These are phyloP conservation scores for Cladochytrium replicatum DNA, from an alignment of 192 early-diverging fungal genomes.

Conservation along the genomic window DNA sequence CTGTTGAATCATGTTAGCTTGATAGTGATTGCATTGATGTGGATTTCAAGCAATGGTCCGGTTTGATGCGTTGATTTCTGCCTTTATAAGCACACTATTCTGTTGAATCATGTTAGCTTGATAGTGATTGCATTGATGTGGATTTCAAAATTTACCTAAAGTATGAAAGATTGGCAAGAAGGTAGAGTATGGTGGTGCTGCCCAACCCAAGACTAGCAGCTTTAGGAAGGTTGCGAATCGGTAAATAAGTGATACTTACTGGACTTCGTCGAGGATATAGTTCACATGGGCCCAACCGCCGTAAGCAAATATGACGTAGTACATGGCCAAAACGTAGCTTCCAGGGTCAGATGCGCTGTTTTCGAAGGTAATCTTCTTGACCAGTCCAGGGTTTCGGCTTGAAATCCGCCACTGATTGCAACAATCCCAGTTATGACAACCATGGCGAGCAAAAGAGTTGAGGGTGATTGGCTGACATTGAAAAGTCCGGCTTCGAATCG, in stretches of 20 bases:
- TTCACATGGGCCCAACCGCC: slow-evolving; percentile 66
- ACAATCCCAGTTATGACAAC: slow-evolving; percentile 7
- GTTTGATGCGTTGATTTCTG: slow-evolving; percentile 54
- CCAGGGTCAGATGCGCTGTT: slow-evolving; percentile 43
- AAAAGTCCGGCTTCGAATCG: no score
- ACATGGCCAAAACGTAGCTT: slow-evolving; percentile 37
- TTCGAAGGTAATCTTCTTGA: slow-evolving; percentile 52
- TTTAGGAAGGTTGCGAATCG: slow-evolving; percentile 66
- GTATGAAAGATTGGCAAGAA: slow-evolving; percentile 74
- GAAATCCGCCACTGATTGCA: no score
- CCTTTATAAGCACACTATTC: slow-evolving; percentile 60
- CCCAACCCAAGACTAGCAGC: slow-evolving; percentile 68
- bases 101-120: no score
- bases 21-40: no score
- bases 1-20: no score
- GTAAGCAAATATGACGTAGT: slow-evolving; percentile 47
- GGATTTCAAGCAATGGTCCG: slow-evolving; percentile 48
- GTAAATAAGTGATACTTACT: no score
- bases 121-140: no score
- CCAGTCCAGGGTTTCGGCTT: no score
- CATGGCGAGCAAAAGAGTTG: background rate
- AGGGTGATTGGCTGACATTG: no score
- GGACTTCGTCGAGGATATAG: slow-evolving; percentile 77
- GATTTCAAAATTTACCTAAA: no score
- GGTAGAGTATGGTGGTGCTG: slow-evolving; percentile 61